Conservation (phyloP, 768 basidiomycete species). For the Agrocybe pediades region DNA sequence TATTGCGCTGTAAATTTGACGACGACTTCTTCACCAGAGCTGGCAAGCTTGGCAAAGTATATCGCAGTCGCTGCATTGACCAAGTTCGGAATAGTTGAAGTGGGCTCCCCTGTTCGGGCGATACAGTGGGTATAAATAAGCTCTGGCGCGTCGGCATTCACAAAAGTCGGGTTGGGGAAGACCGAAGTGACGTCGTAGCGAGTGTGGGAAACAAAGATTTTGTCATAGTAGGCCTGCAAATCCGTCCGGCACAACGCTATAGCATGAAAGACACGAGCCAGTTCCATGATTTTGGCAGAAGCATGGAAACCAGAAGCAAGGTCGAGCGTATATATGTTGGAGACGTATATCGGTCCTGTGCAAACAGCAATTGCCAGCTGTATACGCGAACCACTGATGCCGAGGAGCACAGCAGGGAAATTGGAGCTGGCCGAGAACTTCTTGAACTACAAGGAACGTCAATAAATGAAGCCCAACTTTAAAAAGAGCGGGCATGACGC, state of each 20-base stretch:
- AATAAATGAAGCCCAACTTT: background rate
- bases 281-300: conserved; percentile 15
- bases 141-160: conserved; percentile 12
- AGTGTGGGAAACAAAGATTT: conserved; percentile 5
- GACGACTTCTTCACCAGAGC: conserved; percentile 16
- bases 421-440: conserved; percentile 13
- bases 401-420: conserved; percentile 18
- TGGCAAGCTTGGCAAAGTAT: conserved; percentile 16
- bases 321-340: conserved; percentile 15
- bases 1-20: conserved; percentile 22
- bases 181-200: conserved; percentile 12
- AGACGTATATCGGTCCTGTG: conserved; percentile 15
- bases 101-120: conserved; percentile 13
- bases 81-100: conserved; percentile 12
- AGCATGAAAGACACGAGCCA: conserved; percentile 18
- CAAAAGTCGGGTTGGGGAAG: conserved; percentile 13
- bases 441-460: conserved; percentile 14
- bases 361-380: conserved; percentile 14
- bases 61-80: conserved; percentile 15
- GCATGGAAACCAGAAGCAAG: conserved; percentile 15
- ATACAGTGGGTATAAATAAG: conserved; percentile 16
- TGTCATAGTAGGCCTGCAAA: conserved; percentile 10
- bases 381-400: conserved; percentile 21
- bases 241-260: conserved; percentile 9
- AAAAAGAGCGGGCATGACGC: conserved; percentile 5